These are phyloP conservation scores for Aspergillus ellipticus DNA, from an alignment of 495 filamentous ascomycete species.

Conservation along the genomic window DNA sequence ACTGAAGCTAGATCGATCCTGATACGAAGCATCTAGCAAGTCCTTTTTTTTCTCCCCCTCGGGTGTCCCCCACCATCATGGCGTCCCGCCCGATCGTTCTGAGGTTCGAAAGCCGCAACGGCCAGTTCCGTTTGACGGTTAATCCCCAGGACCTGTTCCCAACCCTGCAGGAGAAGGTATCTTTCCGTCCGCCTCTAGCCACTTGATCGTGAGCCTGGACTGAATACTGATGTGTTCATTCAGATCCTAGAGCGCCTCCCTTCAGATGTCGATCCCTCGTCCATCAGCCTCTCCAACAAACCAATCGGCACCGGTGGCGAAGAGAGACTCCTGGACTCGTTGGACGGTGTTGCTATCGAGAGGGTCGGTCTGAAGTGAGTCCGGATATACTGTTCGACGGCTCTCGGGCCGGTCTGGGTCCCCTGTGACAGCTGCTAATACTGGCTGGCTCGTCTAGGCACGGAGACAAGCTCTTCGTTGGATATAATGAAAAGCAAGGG, in stretches of 20 bases:
- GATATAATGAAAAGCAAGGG: constrained; percentile 58
- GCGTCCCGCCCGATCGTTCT: constrained; percentile 44
- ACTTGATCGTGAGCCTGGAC: neutral
- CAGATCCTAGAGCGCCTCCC: constrained; percentile 64
- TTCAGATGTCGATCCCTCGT: constrained; percentile 65
- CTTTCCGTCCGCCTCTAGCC: neutral
- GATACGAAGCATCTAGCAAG: neutral
- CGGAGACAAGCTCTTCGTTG: constrained; percentile 84
- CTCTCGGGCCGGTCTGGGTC: constrained; percentile 14
- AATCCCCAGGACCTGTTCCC: constrained; percentile 45
- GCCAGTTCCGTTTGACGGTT: constrained; percentile 52
- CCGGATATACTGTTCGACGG: neutral
- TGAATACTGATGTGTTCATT: constrained; percentile 5
- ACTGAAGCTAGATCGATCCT: neutral
- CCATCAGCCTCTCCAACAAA: constrained; percentile 75
- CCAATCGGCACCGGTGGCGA: constrained; percentile 72
- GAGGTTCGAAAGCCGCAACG: constrained; percentile 54
- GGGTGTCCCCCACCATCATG: constrained; percentile 25
- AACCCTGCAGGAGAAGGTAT: constrained; percentile 43
- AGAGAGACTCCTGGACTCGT: constrained; percentile 61
- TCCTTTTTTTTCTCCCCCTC: neutral
- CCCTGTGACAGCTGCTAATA: constrained; percentile 8
- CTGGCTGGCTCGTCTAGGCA: constrained; percentile 53
- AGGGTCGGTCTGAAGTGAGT: constrained; percentile 68
- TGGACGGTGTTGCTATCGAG: constrained; percentile 63